Percentiles rank a stretch among this genome's conserved stretches.
These are phyloP conservation scores for Trichoderma arundinaceum DNA, from an alignment of 2,329 filamentous ascomycete genomes.

Conservation along the genomic window DNA sequence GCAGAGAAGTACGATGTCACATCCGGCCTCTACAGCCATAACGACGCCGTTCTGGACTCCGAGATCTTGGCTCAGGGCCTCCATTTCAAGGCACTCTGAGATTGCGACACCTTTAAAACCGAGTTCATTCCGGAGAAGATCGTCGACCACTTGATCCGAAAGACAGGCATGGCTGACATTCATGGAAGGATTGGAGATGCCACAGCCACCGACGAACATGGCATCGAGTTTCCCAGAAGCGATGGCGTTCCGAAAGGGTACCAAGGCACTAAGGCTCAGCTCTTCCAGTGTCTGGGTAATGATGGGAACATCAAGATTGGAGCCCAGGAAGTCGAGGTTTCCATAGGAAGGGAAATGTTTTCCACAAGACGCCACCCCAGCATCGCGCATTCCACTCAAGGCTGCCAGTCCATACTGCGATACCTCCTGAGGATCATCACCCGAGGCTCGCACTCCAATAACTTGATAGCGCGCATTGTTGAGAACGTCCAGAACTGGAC, in stretches of 20 bases:
- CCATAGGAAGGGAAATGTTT: slow-evolving; percentile 98
- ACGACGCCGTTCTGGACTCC: slow-evolving; percentile 96
- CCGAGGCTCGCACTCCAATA: slow-evolving; percentile 84
- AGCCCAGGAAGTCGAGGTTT: slow-evolving; percentile 90
- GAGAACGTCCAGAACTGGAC: slow-evolving; percentile 89
- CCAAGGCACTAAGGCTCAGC: slow-evolving; percentile 85
- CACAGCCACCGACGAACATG: slow-evolving; percentile 95
- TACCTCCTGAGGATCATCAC: slow-evolving; percentile 93
- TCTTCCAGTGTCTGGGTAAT: slow-evolving; percentile 95
- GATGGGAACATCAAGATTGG: slow-evolving; percentile 88
- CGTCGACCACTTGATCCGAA: slow-evolving; percentile 90
- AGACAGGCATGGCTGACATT: slow-evolving; percentile 96
- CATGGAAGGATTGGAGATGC: slow-evolving; percentile 87
- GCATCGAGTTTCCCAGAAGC: slow-evolving; percentile 80
- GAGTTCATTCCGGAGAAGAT: slow-evolving; percentile 83
- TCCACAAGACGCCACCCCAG: slow-evolving; percentile 84
- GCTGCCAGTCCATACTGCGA: slow-evolving; percentile 90
- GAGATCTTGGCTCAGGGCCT: slow-evolving; percentile 91
- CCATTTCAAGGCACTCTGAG: slow-evolving; percentile 96
- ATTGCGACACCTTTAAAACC: slow-evolving; percentile 92
- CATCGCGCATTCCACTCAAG: slow-evolving; percentile 91
- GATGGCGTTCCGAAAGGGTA: slow-evolving; percentile 91
- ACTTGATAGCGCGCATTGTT: slow-evolving; percentile 93
- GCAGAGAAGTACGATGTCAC: slow-evolving; percentile 88
- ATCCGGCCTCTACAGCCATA: slow-evolving; percentile 96